phyloP scores from a whole-genome alignment of 768 basidiomycete genomes.

The Kwoniella shandongensis region DNA sequence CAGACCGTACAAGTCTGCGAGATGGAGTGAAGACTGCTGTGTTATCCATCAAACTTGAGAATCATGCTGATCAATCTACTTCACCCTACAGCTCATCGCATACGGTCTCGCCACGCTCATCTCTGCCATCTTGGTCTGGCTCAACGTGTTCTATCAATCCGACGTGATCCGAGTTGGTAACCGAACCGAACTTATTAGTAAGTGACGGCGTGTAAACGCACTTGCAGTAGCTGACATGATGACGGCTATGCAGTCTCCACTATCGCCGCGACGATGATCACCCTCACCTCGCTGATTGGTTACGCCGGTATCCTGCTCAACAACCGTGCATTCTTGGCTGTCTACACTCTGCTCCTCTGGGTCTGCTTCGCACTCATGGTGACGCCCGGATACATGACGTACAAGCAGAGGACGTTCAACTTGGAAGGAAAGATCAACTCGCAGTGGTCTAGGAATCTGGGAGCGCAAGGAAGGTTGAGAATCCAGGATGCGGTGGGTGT shows the following conservation, averaged over 20 bases:
- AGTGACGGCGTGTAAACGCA: constrained; percentile 29
- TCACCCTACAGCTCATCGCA: constrained; percentile 57
- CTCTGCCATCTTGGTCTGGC: constrained; percentile 71
- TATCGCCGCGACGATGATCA: constrained; percentile 62
- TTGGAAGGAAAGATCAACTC: constrained; percentile 76
- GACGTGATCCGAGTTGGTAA: constrained; percentile 74
- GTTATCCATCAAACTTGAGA: not conserved
- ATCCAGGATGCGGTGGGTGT: constrained; percentile 63
- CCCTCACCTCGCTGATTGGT: constrained; percentile 69
- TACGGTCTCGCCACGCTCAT: constrained; percentile 67
- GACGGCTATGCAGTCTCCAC: no score
- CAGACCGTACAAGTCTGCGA: no score
- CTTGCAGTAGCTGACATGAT: no score
- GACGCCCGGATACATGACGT: constrained; percentile 74
- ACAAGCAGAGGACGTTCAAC: constrained; percentile 72
- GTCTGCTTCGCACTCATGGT: constrained; percentile 69
- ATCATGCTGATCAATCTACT: not conserved
- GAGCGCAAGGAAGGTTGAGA: constrained; percentile 63
- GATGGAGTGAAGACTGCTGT: no score
- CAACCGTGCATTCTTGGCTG: constrained; percentile 75
- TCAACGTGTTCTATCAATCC: constrained; percentile 68
- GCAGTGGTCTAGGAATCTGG: constrained; percentile 70
- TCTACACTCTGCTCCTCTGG: constrained; percentile 73
- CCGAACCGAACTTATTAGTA: constrained; percentile 62
- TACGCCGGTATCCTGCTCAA: constrained; percentile 80